Percentiles rank a stretch among this genome's conserved stretches.
Conservation (phyloP, 306 rosid genomes). For the Hylodesmum podocarpum region DNA sequence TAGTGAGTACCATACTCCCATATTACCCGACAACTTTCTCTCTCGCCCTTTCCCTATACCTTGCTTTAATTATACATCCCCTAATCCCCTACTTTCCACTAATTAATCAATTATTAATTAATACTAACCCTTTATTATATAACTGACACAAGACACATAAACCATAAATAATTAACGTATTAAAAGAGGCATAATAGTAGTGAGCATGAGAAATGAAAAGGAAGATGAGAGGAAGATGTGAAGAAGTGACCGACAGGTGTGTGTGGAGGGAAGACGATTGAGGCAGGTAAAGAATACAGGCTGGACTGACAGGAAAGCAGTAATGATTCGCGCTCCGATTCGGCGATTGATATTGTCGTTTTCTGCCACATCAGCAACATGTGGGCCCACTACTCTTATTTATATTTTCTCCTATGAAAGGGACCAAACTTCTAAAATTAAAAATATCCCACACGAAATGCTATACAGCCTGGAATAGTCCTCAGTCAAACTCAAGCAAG, state of each 20-base stretch:
- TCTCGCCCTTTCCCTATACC: conserved; percentile 17
- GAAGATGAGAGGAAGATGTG: conserved; percentile 31
- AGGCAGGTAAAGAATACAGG: conserved; percentile 70
- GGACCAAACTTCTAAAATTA: conserved; percentile 9
- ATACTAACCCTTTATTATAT: not conserved
- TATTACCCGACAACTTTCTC: conserved; percentile 23
- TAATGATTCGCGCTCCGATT: conserved; percentile 72
- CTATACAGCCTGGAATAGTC: conserved; percentile 60
- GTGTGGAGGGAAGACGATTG: conserved; percentile 24
- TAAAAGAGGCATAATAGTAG: not conserved
- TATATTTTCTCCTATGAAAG: not conserved
- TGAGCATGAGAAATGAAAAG: not conserved
- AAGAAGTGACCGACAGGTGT: conserved; percentile 45
- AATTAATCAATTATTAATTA: not conserved
- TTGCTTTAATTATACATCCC: conserved; percentile 22
- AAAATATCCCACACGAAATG: conserved; percentile 48
- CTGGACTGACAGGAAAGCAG: conserved; percentile 67
- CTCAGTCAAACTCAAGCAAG: conserved; percentile 55
- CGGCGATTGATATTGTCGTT: conserved; percentile 79
- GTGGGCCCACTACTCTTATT: conserved; percentile 18
- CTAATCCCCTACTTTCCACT: conserved; percentile 6
- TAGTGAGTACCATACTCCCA: conserved; percentile 28
- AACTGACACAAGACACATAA: not conserved
- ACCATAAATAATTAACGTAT: not conserved
- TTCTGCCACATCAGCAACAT: conserved; percentile 45